Evolutionary conservation across 768 basidiomycete genomes (phyloP).

Genomic region (Pleurotus eryngii): DNA sequence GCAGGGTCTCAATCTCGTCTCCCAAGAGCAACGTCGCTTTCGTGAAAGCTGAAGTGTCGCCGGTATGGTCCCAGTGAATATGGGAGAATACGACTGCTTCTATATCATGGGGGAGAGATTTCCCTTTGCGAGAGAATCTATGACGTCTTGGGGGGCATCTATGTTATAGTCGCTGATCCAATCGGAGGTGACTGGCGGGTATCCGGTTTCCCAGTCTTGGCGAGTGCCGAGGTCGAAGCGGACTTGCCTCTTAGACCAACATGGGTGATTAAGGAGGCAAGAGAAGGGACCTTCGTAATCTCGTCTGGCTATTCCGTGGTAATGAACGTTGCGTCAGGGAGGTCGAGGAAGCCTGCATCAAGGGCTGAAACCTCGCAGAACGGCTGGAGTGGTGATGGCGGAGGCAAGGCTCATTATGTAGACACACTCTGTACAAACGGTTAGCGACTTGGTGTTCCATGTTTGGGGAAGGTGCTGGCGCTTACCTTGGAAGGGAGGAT

Average conservation of each 20-base stretch:
- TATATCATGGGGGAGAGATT: constrained; percentile 39
- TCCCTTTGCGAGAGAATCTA: constrained; percentile 47
- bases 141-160: constrained; percentile 35
- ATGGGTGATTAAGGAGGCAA: constrained; percentile 53
- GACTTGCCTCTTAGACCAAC: constrained; percentile 32
- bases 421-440: too few species aligned
- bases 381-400: constrained; percentile 38
- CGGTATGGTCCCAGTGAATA: constrained; percentile 54
- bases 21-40: constrained; percentile 48
- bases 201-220: constrained; percentile 37
- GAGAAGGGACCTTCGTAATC: constrained; percentile 34
- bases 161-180: constrained; percentile 22
- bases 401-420: constrained; percentile 27
- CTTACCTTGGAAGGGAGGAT: too few species aligned
- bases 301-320: constrained; percentile 27
- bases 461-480: too few species aligned
- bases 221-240: constrained; percentile 60
- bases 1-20: constrained; percentile 28
- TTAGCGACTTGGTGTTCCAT: too few species aligned
- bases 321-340: constrained; percentile 36
- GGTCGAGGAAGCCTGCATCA: constrained; percentile 42
- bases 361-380: constrained; percentile 55
- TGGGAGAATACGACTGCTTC: constrained; percentile 47
- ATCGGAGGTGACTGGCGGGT: constrained; percentile 30
- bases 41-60: constrained; percentile 42